Base-by-base conservation (phyloP, 495 filamentous ascomycete genomes). In the Alectoria sarmentosa region DNA sequence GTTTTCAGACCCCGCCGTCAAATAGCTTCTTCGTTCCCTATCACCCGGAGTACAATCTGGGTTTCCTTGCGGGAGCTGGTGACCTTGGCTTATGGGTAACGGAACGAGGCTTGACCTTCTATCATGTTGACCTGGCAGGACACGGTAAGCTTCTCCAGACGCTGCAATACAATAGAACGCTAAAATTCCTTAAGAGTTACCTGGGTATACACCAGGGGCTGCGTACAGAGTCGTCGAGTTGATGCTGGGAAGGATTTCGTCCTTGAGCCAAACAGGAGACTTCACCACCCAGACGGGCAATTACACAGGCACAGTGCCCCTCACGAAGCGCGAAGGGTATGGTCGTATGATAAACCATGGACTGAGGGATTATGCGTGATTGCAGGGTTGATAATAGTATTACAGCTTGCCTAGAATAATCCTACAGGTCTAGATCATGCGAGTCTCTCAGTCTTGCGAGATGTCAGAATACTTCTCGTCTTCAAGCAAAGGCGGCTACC, bases 81-180 rank as follows among this genome's bases (percentile, higher is more conserved):
- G 69, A 79, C 23, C 71, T 82, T n/a, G 84, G 84, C 0, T 78
- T 69, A 0, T 73, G 73, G 54, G 73, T 76, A 42, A 77, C 78
- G 7, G 83, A 87, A 74, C 72, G 86, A 19, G 83, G 81, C 6
- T 73, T 87, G 54, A 86, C 83, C n/a, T 86, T 73, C 49, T 73
- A 58, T 46, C 5, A 39, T 15, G 61, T 69, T 15, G 30, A 61
- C 1, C 34, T 70, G 36, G 63, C 60, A 9, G 69, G 69, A 49
- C 69, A 70, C 37, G 65, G 63, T 60, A 36, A 10, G 67, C 52
- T 37, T 1, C 7, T 56, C 23, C 37, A 15, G 1, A 10, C 8
- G 9, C 34, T 44, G 19, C 26, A 21, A 21, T 13, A 11, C 30
- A 37, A 55, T 17, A 34, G 17, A 15, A 5, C 4, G 59, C 59